Evolutionary conservation across 169 alveolate genomes (phyloP), one percentile per base, ranked within the genome.

Genomic region (Miamiensis avidus): DNA sequence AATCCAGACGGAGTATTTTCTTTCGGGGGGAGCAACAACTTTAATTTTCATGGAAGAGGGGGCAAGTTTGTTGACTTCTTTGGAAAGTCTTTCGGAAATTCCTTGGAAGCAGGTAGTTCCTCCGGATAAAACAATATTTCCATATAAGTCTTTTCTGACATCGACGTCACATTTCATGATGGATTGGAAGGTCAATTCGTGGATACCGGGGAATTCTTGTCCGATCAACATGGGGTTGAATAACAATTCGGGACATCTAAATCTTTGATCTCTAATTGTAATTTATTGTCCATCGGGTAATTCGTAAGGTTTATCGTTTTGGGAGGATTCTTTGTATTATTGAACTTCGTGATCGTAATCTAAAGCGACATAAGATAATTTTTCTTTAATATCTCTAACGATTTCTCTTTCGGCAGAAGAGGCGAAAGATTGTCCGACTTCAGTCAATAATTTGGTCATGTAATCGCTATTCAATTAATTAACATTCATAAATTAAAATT

Each of bases 1-100:
- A 74, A 98, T 96, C 99, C 99, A 99, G 77, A 98, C 99, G 29
- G 99, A 97, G 95, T 97, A 98, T 93, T 98, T 98, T 85, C 99
- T 97, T 88, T 98, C 99, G 31, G 99, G 99, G 1, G 99, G 99
- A n/a, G 99, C 99, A 65, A 98, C 99, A 82, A 99, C 99, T 95
- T 98, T 98, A 93, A 98, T 96, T 94, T 98, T 98, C 99, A 98
- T 96, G 34, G 99, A 95, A 79, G 99, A 96, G 26, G 99, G 99
- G 27, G 99, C 99, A 88, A 98, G 89, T 34, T 97, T 97, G 32
- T 99, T 97, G 76, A 99, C 97, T 94, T 99, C 99, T 88, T 97
- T 98, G 69, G 99, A 98, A 93, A 98, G 91, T 88, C 99, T 96
- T 93, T 99, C 99, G 31, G 99, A 98, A 81, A 98, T 97, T 76